These are phyloP conservation scores for Leccinellum albellum DNA, from an alignment of 768 basidiomycete species.

Conservation along the genomic window DNA sequence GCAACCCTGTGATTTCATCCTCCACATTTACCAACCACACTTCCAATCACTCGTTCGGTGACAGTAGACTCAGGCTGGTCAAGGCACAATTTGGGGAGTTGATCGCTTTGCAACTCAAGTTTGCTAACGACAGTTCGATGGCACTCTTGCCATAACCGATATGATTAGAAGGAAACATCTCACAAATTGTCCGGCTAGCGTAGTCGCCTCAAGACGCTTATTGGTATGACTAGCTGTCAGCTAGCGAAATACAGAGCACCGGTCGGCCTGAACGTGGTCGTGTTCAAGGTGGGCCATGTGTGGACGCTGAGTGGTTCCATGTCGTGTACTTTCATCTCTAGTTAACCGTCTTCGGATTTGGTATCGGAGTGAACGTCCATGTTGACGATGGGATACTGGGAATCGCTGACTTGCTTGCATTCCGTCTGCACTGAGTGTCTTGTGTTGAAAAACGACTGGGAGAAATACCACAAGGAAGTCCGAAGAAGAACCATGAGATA, in stretches of 20 bases:
- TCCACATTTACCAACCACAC: background rate
- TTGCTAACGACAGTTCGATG: constrained; percentile 41
- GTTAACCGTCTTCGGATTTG: constrained; percentile 47
- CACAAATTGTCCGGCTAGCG: constrained; percentile 29
- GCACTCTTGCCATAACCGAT: constrained; percentile 57
- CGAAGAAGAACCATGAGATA: too few relatives aligned
- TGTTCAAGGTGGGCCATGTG: constrained; percentile 35
- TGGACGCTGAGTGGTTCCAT: background rate
- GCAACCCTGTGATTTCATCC: constrained; percentile 14
- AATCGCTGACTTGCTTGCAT: background rate
- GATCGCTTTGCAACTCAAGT: constrained; percentile 44
- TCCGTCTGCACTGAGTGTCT: too few relatives aligned
- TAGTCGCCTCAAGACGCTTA: constrained; percentile 44
- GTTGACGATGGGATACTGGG: background rate
- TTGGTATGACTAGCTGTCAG: constrained; percentile 45
- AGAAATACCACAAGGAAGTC: too few relatives aligned
- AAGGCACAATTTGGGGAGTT: constrained; percentile 46
- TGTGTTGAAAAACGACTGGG: too few relatives aligned
- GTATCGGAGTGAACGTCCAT: constrained; percentile 46
- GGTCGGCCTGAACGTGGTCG: constrained; percentile 34
- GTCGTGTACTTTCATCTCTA: constrained; percentile 4
- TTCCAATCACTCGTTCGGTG: background rate
- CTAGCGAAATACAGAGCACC: constrained; percentile 44
- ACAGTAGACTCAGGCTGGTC: constrained; percentile 43
- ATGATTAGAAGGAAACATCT: constrained; percentile 40